Evolutionary conservation across 805 yeast species (phyloP), one percentile per base, ranked within the genome.

Genomic region (Lipomyces mesembrius): DNA sequence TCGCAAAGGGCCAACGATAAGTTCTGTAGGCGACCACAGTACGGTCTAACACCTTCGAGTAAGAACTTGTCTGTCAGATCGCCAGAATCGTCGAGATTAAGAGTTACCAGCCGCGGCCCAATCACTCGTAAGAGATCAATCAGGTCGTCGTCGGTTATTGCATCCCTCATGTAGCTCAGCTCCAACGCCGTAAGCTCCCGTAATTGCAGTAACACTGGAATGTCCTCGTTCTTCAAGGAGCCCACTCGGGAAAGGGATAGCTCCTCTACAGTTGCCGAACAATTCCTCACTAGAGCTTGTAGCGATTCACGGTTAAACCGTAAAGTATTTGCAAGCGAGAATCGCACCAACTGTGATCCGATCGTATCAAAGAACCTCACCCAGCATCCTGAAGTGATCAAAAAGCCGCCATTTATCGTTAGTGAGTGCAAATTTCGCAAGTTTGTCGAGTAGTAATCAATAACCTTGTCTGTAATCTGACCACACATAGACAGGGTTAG

Each of bases 401-500:
- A 79, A 75, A 95, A 95, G 0, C 98, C 92, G 0, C 99, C 99
- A 77, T 94, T 93, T 49, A 95, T 78, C n/a, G 83, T 79, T 7
- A 94, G 64, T 14, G 84, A 81, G 17, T 77, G 80, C 58, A 95
- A 79, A 37, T 83, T 77, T 0, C 79, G 78, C 54, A 94, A 79
- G 69, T 90, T 88, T 9, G 85, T 79, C 3, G 85, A 83, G 67
- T 84, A 85, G 75, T 91, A 89, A 20, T 80, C 75, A 66, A 95
- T 76, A 65, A 89, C 88, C 69, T 88, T 92, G 75, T 90, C 90
- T 72, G 89, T 92, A 53, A 95, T 79, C 72, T 90, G 93, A 3
- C 99, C 99, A 80, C 98, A 94, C 98, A 93, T 94, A 66, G 87
- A 86, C 57, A 95, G 79, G 0, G 88, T 88, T 56, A 95, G 76